Base-by-base conservation (phyloP, 306 rosid species). In the Benincasa hispida region DNA sequence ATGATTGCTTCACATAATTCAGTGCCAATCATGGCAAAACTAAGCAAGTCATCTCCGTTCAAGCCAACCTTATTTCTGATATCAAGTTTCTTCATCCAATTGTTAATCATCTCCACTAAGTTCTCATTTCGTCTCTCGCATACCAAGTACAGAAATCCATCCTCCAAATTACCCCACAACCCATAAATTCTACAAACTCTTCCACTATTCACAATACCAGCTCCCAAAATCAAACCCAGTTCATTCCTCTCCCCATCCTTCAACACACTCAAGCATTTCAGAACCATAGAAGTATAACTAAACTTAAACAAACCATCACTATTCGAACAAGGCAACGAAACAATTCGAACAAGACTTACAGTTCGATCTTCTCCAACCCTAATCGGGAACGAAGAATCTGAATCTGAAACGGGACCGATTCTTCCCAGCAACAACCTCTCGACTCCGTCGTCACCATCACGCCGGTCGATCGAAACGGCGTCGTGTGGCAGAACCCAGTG, bases 231-330 rank as follows among this genome's bases (percentile, higher is more conserved):
- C 88, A 85, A 81, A 53, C 79, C 81, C 79, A 93, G 57, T 48
- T 84, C 97, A 8, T 82, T 81, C 74, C 89, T 88, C 89, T 57
- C 82, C 78, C 4, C 85, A 79, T 91, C 91, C 61, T 60, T 76
- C 94, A 93, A 82, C 48, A 42, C 88, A 74, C 84, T 86, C 85
- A 93, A 88, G 66, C 97, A 90, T 76, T 84, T 87, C 74, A 93
- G 67, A 67, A 91, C 79, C 74, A 79, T 24, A 2, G 85, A 90
- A 74, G 79, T 79, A 56, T 90, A 88, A 19, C 96, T 81, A 81
- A 86, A 72, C 77, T 63, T 82, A 60, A 93, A 83, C 77, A 21
- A 76, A 5, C 77, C 73, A 53, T 59, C 75, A 68, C 37, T 72
- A 72, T 51, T 65, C 65, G 54, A 75, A 25, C 34, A 6, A 62